Percentiles rank a stretch among this genome's conserved stretches.
Evolutionary conservation across 805 yeast genomes (phyloP).

Genomic region (Zygosaccharomyces bailii): DNA sequence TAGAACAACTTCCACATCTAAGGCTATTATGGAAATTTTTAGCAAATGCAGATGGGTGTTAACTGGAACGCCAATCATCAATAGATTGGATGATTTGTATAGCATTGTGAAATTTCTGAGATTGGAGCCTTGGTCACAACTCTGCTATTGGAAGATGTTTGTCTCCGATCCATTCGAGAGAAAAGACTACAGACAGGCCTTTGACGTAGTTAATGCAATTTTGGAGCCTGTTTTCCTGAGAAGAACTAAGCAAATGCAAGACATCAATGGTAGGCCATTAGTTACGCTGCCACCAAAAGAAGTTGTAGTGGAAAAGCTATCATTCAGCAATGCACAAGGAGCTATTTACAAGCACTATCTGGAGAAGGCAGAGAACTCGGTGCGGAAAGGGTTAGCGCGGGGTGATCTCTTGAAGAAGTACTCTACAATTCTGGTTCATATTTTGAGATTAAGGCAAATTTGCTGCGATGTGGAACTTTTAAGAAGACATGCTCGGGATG

Average conservation of each 20-base stretch:
- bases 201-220: slow-evolving; percentile 80
- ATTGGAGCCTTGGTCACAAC: slow-evolving; percentile 87
- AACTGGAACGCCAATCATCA: slow-evolving; percentile 92
- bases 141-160: slow-evolving; percentile 83
- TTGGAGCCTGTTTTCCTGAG: slow-evolving; percentile 79
- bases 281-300: slow-evolving; percentile 77
- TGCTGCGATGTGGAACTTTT: slow-evolving; percentile 81
- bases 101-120: slow-evolving; percentile 70
- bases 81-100: slow-evolving; percentile 80
- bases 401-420: slow-evolving; percentile 73
- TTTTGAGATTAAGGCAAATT: slow-evolving; percentile 77
- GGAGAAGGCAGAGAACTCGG: slow-evolving; percentile 60
- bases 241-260: slow-evolving; percentile 83
- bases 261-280: slow-evolving; percentile 63
- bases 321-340: slow-evolving; percentile 63
- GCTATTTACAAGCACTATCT: slow-evolving; percentile 66
- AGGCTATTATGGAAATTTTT: slow-evolving; percentile 63
- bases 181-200: slow-evolving; percentile 63
- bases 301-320: slow-evolving; percentile 62
- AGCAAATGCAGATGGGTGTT: slow-evolving; percentile 75
- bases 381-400: slow-evolving; percentile 52
- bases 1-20: slow-evolving; percentile 71
- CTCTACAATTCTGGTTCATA: slow-evolving; percentile 76
- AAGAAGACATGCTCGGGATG: slow-evolving; percentile 40
- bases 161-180: slow-evolving; percentile 80